Evolutionary conservation across 176 grass and related monocot genomes (phyloP).

Genomic region (Carex parvula): DNA sequence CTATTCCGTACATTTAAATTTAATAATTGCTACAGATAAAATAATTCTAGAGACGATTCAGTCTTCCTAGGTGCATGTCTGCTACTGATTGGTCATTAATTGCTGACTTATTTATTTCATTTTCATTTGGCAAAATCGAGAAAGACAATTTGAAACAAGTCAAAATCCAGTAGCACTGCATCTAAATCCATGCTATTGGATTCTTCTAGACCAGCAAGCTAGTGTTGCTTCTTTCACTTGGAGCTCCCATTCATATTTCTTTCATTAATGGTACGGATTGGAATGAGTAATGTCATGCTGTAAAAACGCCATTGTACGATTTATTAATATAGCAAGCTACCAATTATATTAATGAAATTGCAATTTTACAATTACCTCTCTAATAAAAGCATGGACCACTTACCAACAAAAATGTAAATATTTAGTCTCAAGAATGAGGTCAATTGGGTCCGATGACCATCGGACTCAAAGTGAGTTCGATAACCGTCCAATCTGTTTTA

Average conservation of each 20-base stretch:
- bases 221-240: not conserved
- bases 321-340: too few relatives aligned
- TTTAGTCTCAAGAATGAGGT: too few relatives aligned
- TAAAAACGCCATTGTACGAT: too few relatives aligned
- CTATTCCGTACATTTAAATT: too few relatives aligned
- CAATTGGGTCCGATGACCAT: too few relatives aligned
- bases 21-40: too few relatives aligned
- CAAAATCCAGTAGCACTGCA: not conserved
- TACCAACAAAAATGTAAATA: too few relatives aligned
- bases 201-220: not conserved
- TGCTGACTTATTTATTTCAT: not conserved
- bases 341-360: too few relatives aligned
- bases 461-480: too few relatives aligned
- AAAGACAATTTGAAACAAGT: slow-evolving; percentile 7
- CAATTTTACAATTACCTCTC: too few relatives aligned
- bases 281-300: not conserved
- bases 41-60: not conserved
- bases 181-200: slow-evolving; percentile 12
- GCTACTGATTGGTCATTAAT: slow-evolving; percentile 19
- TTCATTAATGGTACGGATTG: not conserved
- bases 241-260: not conserved
- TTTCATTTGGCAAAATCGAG: not conserved
- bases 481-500: too few relatives aligned
- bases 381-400: too few relatives aligned
- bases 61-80: slow-evolving; percentile 19